Percentiles rank a stretch among this genome's conserved stretches.
Evolutionary conservation across 345 rosid species (phyloP).

Genomic region (Angophora floribunda): DNA sequence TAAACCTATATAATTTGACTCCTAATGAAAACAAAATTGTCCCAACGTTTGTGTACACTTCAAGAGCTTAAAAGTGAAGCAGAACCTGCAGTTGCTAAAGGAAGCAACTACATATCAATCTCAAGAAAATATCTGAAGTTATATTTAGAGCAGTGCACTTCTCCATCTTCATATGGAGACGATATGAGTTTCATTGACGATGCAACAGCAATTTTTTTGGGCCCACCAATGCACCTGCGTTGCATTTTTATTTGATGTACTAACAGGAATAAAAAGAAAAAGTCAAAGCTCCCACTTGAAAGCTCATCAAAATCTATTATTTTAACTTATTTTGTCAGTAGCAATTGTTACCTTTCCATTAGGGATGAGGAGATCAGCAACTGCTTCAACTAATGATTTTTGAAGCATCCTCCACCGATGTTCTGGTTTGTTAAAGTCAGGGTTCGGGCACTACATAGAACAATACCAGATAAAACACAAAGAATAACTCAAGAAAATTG

Average conservation of each 20-base stretch:
- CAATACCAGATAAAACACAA: neutral
- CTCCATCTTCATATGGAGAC: neutral
- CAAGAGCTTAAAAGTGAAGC: neutral
- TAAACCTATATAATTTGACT: neutral
- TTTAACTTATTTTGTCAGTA: neutral
- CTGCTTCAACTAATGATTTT: constrained; percentile 52
- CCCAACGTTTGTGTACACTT: neutral
- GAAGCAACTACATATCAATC: neutral
- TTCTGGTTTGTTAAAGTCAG: constrained; percentile 54
- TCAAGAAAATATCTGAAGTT: neutral
- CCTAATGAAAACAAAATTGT: neutral
- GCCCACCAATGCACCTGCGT: neutral
- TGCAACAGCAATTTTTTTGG: neutral
- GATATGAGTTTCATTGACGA: neutral
- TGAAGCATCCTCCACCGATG: constrained; percentile 68
- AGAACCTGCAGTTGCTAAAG: neutral
- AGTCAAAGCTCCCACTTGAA: neutral
- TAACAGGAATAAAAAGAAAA: neutral
- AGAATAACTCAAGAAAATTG: neutral
- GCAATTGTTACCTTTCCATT: constrained; percentile 43
- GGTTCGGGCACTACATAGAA: constrained; percentile 54
- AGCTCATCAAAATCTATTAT: neutral
- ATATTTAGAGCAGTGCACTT: neutral
- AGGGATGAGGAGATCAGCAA: constrained; percentile 36
- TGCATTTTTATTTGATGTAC: neutral